Percentiles rank a stretch among this genome's conserved stretches.
Evolutionary conservation across 1,284 basidiomycete genomes (phyloP).

Genomic region (Cystobasidium slooffiae): DNA sequence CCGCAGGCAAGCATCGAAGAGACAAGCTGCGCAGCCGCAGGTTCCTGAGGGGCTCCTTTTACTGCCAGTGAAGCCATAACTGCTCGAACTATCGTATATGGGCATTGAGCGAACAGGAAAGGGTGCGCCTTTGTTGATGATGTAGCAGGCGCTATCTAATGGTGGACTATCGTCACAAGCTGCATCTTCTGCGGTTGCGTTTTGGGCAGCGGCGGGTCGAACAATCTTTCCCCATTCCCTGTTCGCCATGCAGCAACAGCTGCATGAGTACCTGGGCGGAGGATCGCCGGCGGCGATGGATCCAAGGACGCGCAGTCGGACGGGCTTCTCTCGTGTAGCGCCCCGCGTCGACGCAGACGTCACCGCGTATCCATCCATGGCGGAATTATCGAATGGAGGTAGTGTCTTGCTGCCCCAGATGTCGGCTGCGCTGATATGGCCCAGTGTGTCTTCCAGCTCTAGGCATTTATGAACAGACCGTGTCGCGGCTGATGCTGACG

Average conservation of each 20-base stretch:
- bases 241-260: too few relatives aligned
- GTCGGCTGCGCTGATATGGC: constrained; percentile 6
- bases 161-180: neutral
- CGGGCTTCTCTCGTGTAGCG: constrained; percentile 12
- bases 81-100: too few relatives aligned
- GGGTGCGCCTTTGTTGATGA: constrained; percentile 34
- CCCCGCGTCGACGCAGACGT: constrained; percentile 1
- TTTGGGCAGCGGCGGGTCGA: too few relatives aligned
- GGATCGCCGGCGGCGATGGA: constrained; percentile 26
- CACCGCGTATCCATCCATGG: constrained; percentile 35
- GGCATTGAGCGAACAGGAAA: constrained; percentile 19
- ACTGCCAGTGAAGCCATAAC: too few relatives aligned
- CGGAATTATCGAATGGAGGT: constrained; percentile 30
- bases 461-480: neutral
- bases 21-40: too few relatives aligned
- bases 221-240: too few relatives aligned
- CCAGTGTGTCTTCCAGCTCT: too few relatives aligned
- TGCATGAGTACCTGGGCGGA: too few relatives aligned
- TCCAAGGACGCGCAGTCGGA: constrained; percentile 20
- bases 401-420: neutral
- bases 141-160: neutral
- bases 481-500: neutral
- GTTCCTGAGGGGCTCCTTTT: too few relatives aligned
- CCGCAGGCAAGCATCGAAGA: constrained; percentile 29
- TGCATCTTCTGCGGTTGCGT: too few relatives aligned